A percentile compares a stretch with the other conserved stretches of the same genome.
Conservation (phyloP, 2,329 filamentous ascomycete species). For the Nemania sp. region DNA sequence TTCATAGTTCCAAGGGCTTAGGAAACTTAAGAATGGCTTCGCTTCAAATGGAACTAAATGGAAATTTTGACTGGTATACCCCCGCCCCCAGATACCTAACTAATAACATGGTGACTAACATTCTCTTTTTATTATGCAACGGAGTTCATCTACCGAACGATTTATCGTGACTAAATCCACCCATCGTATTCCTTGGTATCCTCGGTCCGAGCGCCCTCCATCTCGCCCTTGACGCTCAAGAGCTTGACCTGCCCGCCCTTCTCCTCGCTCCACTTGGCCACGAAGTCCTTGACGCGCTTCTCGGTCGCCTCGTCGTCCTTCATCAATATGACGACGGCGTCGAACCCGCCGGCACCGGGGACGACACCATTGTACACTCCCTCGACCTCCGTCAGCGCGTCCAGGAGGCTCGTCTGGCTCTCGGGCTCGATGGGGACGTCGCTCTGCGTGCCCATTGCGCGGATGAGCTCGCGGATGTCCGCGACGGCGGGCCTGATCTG, state of each 20-base stretch:
- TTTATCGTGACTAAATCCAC: conserved; percentile 30
- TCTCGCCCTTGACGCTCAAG: conserved; percentile 50
- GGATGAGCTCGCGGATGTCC: conserved; percentile 64
- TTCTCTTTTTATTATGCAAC: not conserved
- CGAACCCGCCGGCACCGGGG: conserved; percentile 90
- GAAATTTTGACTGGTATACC: too few relatives aligned
- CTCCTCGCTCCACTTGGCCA: conserved; percentile 66
- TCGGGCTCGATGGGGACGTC: conserved; percentile 87
- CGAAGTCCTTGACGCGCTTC: conserved; percentile 60
- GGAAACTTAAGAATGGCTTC: too few relatives aligned
- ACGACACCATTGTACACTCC: conserved; percentile 92
- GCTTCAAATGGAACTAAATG: too few relatives aligned
- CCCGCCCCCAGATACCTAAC: too few relatives aligned
- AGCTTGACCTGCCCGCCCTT: conserved; percentile 68
- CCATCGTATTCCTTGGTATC: conserved; percentile 36
- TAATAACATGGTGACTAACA: not conserved
- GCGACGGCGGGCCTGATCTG: conserved; percentile 54
- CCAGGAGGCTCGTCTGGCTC: conserved; percentile 81
- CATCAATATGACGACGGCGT: conserved; percentile 83
- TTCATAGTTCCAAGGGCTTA: too few relatives aligned
- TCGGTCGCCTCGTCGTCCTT: conserved; percentile 71
- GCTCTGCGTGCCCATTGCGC: conserved; percentile 74
- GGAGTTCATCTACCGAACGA: not conserved
- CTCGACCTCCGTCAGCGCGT: conserved; percentile 70
- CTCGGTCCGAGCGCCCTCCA: conserved; percentile 41